phyloP scores from a whole-genome alignment of 2,329 filamentous ascomycete species.

The Emergomyces africanus region DNA sequence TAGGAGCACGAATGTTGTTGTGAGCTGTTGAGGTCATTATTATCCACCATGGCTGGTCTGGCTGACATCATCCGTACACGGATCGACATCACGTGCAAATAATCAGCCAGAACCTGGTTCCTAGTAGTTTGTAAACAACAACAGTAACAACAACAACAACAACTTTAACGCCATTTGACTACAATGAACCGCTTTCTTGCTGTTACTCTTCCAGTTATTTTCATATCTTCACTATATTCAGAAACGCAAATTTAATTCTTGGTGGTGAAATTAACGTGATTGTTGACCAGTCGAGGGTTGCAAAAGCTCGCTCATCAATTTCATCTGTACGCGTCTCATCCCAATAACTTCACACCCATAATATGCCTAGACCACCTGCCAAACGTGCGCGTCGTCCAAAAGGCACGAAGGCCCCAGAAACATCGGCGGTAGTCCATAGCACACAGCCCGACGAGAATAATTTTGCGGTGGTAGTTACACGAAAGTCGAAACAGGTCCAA shows the following conservation, averaged over 20 bases:
- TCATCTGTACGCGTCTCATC: background rate
- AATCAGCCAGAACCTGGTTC: too few relatives aligned
- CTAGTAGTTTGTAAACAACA: too few relatives aligned
- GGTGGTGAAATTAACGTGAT: background rate
- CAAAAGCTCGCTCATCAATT: background rate
- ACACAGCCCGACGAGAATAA: background rate
- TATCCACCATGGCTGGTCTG: background rate
- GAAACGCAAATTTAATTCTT: background rate
- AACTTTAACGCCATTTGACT: too few relatives aligned
- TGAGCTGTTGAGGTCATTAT: background rate
- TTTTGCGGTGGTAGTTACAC: background rate
- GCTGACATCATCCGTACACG: background rate
- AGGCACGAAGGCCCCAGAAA: background rate
- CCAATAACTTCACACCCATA: background rate
- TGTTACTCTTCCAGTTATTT: background rate
- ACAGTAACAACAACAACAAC: background rate
- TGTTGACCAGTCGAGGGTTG: background rate
- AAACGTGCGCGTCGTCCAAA: slow-evolving; percentile 7
- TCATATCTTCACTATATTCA: background rate
- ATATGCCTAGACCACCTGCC: slow-evolving; percentile 9
- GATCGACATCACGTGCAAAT: background rate
- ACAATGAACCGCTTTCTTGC: background rate
- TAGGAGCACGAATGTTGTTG: background rate
- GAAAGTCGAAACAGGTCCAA: background rate
- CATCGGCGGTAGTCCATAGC: background rate